Evolutionary conservation across 177 flowering plant species (phyloP), one percentile per base, ranked within the genome.

Genomic region (Vitis hybrid): DNA sequence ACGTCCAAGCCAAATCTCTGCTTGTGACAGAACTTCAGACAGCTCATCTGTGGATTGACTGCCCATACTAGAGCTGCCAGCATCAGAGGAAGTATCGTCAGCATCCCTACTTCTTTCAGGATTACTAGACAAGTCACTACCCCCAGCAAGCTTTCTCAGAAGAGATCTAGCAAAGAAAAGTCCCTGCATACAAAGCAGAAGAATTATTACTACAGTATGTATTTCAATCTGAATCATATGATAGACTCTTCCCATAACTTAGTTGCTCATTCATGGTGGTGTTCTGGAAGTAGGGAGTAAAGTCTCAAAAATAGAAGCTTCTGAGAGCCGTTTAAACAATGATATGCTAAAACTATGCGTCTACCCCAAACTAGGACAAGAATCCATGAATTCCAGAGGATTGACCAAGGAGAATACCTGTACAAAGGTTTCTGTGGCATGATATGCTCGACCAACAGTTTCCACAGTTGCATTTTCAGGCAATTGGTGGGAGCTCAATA

Each of bases 401-500:
- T 52, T 54, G 40, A 17, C 8, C 55, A 68, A 76, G 52, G 34
- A 10, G 12, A 32, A 60, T 79, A 93, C 99, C 98, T 91, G 98
- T 5, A 91, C 97, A 86, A 92, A 88, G 75, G 91, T 85, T 82
- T 96, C 99, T 8, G 97, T 96, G 56, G 95, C 99, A 84, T 88
- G 97, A 82, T 92, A 96, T 72, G 97, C 99, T 61, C 93, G 86
- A 21, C 97, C 97, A 67, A 96, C 81, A 66, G 77, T 85, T 84
- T 96, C 99, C 89, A 91, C 86, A n/a, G 97, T 86, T 77, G 99
- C 88, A 83, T 86, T 85, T 70, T 88, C 87, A 48, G 98, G 97
- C 72, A 96, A 71, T 68, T 91, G 92, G 65, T 86, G 90, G 68
- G 86, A 84, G 79, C 91, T 86, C 79, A 96, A 79, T 13, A 93